A percentile compares a stretch with the other conserved stretches of the same genome.
Evolutionary conservation across 495 filamentous ascomycete genomes (phyloP).

Genomic region (Hyaloscypha finlandica): DNA sequence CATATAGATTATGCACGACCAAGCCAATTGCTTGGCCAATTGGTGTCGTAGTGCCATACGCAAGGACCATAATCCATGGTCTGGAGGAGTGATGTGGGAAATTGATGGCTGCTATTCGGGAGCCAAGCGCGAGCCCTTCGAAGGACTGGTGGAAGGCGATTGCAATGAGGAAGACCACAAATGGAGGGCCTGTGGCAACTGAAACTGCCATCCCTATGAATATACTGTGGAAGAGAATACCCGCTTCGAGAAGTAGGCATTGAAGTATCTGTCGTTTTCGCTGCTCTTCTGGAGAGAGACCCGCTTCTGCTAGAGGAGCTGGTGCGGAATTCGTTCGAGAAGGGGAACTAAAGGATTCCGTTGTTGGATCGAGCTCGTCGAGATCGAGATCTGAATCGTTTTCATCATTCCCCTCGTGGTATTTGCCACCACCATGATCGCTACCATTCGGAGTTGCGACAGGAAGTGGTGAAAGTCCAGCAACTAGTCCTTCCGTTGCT

Average conservation of each 20-base stretch:
- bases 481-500: conserved; percentile 47
- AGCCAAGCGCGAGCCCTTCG: conserved; percentile 74
- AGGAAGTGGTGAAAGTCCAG: conserved; percentile 49
- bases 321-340: conserved; percentile 7
- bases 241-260: conserved; percentile 78
- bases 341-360: conserved; percentile 19
- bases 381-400: conserved; percentile 54
- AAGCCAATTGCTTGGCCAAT: conserved; percentile 89
- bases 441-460: conserved; percentile 36
- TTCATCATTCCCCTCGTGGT: conserved; percentile 37
- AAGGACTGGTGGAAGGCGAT: conserved; percentile 82
- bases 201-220: conserved; percentile 90
- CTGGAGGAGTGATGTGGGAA: conserved; percentile 54
- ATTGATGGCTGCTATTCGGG: conserved; percentile 67
- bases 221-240: conserved; percentile 83
- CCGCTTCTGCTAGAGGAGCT: background rate
- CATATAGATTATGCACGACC: conserved; percentile 78
- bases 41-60: conserved; percentile 90
- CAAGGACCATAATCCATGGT: conserved; percentile 95
- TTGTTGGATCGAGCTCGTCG: conserved; percentile 49
- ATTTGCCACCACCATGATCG: conserved; percentile 16
- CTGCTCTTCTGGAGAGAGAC: conserved; percentile 42
- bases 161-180: conserved; percentile 77
- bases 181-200: conserved; percentile 76
- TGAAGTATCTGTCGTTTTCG: conserved; percentile 70